Base-by-base conservation (phyloP, 352 stramenopile species). In the Discostella stelligera region DNA sequence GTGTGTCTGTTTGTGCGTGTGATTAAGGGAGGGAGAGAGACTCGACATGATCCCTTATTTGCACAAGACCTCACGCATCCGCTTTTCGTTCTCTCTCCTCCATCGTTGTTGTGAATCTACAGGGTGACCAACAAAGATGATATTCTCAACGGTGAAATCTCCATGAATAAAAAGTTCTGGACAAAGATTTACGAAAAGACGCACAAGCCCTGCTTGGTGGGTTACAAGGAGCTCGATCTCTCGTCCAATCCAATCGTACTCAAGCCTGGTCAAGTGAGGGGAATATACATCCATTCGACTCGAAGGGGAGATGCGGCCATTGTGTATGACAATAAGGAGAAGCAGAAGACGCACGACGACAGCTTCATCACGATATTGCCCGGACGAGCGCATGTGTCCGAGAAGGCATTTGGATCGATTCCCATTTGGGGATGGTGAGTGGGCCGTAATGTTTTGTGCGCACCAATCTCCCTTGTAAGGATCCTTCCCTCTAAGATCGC, bases 221-320 rank as follows among this genome's bases (percentile, higher is more conserved):
- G 64, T 9, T 93, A 91, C 77, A 66, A 79, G 39, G 53, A 83
- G 25, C 72, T 91, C 14, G 73, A 84, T 59, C 70, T 90, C 2
- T 69, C 62, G 8, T 54, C 83, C 14, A 75, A 80, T 44, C 88
- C 88, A 14, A 80, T 93, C 46, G 50, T 83, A 50, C 30, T 93
- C 0, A 76, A 74, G 52, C 87, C 88, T 14, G 88, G 87, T 50
- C 66, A 93, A 71, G 74, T 88, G 0, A 70, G 79, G 25, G 88
- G 80, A 0, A 65, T 95, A 6, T 95, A 95, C 68, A 85, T 95
- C 46, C 90, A 95, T 72, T 91, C 84, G 0, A 89, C 81, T 10
- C 66, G 80, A 0, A 71, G 71, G 9, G 81, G 82, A 14, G 90
- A 95, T 81, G 62, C 88, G 65, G 90, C 84, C 0, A 91, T 95